Evolutionary conservation across 495 filamentous ascomycete genomes (phyloP).

Genomic region (Aspergillus homomorphus): DNA sequence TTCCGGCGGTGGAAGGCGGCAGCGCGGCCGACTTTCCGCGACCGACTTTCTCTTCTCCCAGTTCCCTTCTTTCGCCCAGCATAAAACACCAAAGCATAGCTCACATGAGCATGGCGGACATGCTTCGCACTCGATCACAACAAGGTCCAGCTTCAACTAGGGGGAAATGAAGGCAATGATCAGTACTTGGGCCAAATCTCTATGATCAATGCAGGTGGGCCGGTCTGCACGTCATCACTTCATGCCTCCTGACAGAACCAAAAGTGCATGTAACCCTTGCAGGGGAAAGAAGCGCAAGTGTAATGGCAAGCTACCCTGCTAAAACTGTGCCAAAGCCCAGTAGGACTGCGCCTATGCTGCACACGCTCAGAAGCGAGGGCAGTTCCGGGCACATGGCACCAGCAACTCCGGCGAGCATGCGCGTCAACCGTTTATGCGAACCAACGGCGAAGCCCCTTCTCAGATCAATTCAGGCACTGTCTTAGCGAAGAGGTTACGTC

Average conservation of each 20-base stretch:
- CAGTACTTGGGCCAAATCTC: too few relatives aligned
- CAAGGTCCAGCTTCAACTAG: too few relatives aligned
- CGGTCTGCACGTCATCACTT: not conserved
- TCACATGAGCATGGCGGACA: too few relatives aligned
- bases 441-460: conserved; percentile 5
- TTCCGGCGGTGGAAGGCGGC: not conserved
- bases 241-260: conserved; percentile 14
- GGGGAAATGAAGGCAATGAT: too few relatives aligned
- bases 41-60: not conserved
- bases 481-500: not conserved
- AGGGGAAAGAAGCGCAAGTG: conserved; percentile 49
- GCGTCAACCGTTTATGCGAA: not conserved
- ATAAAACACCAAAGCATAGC: too few relatives aligned
- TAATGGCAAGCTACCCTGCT: conserved; percentile 41
- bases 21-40: not conserved
- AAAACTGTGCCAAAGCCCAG: conserved; percentile 42
- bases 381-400: not conserved
- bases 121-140: too few relatives aligned
- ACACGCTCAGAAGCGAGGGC: conserved; percentile 6
- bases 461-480: conserved; percentile 10
- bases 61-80: too few relatives aligned
- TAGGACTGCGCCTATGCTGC: conserved; percentile 42
- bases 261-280: conserved; percentile 46
- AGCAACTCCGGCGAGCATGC: not conserved
- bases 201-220: too few relatives aligned